A percentile compares a stretch with the other conserved stretches of the same genome.
Evolutionary conservation across 148 eudicot species (phyloP).

Genomic region (Heliamphora exappendiculata): DNA sequence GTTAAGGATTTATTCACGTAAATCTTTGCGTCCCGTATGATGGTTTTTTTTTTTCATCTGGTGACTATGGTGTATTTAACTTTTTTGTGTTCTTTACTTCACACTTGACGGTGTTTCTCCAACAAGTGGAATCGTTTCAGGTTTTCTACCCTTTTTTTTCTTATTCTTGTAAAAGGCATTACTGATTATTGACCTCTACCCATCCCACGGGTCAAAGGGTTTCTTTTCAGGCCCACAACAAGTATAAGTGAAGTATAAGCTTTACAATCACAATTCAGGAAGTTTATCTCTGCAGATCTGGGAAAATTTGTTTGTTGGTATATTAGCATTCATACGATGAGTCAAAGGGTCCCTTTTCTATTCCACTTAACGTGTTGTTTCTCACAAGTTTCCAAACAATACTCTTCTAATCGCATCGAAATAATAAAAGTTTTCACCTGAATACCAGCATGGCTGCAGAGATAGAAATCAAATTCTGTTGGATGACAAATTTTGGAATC

Average conservation of each 20-base stretch:
- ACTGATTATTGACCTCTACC: neutral
- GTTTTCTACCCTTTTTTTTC: neutral
- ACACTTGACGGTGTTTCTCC: too few relatives aligned
- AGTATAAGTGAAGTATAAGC: neutral
- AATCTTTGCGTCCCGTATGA: too few relatives aligned
- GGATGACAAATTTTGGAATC: slow-evolving; percentile 81
- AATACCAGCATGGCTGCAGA: slow-evolving; percentile 81
- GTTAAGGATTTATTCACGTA: too few relatives aligned
- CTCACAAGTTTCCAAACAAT: neutral
- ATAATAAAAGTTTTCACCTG: slow-evolving; percentile 33
- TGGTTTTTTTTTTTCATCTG: too few relatives aligned
- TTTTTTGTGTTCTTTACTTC: too few relatives aligned
- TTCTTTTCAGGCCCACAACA: neutral
- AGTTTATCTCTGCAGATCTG: neutral
- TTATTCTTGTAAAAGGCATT: neutral
- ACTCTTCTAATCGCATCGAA: neutral
- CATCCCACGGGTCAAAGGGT: neutral
- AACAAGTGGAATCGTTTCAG: too few relatives aligned
- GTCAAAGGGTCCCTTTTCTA: neutral
- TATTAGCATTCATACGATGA: neutral
- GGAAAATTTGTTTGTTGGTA: neutral
- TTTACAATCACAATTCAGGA: neutral
- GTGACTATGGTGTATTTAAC: too few relatives aligned
- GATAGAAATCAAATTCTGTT: slow-evolving; percentile 71
- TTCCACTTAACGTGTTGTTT: neutral